phyloP scores from a whole-genome alignment of 108 stramenopile genomes.

The Skeletonema marinoi region DNA sequence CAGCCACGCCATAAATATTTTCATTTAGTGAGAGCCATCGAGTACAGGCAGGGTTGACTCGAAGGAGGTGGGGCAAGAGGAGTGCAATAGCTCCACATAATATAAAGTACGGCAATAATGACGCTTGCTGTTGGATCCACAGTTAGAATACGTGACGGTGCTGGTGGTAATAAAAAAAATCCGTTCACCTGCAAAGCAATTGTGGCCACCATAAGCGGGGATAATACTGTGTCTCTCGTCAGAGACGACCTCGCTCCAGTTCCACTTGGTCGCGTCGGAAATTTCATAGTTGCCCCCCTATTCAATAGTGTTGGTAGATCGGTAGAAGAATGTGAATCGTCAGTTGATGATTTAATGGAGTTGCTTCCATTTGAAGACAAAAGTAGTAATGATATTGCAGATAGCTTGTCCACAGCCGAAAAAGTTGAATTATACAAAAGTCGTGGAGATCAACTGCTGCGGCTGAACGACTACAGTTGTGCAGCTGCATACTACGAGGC shows the following conservation, averaged over 20 bases:
- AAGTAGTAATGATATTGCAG: background rate
- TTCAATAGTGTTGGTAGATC: constrained; percentile 12
- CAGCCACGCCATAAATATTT: too few relatives aligned
- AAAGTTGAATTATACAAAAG: constrained; percentile 41
- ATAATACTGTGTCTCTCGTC: constrained; percentile 16
- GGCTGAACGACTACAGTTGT: constrained; percentile 55
- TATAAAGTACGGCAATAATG: background rate
- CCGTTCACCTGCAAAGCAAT: constrained; percentile 39
- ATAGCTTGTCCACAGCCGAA: background rate
- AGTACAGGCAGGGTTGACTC: too few relatives aligned
- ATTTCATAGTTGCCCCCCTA: constrained; percentile 29
- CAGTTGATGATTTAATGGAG: constrained; percentile 2
- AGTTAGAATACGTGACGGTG: background rate
- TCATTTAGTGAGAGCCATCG: too few relatives aligned
- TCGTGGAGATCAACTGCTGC: constrained; percentile 57
- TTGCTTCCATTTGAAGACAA: constrained; percentile 26
- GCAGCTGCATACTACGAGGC: constrained; percentile 69
- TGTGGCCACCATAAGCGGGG: constrained; percentile 28
- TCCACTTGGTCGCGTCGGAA: constrained; percentile 13
- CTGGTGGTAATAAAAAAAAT: background rate
- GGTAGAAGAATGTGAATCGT: constrained; percentile 19
- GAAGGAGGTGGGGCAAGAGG: too few relatives aligned
- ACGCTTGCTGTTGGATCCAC: constrained; percentile 1
- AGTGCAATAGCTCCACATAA: too few relatives aligned
- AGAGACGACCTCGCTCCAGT: constrained; percentile 28